Conservation (phyloP, 768 basidiomycete species). For the Termitomyces sp. region DNA sequence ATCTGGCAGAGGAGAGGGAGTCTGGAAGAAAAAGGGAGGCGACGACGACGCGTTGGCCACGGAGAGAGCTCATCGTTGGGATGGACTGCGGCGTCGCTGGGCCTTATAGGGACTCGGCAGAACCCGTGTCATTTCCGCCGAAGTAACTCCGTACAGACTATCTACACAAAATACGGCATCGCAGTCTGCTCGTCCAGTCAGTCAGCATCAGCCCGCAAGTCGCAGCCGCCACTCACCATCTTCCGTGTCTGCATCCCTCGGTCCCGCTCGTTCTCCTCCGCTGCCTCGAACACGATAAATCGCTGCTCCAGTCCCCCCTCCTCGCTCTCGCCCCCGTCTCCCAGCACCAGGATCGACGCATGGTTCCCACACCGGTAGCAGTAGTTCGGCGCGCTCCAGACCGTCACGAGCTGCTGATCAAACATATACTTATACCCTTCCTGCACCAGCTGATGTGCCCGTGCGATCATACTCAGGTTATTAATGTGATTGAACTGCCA, state of each 20-base stretch:
- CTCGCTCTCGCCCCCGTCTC: slow-evolving; percentile 31
- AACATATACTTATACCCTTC: slow-evolving; percentile 98
- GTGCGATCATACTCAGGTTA: slow-evolving; percentile 78
- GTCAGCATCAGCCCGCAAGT: not conserved
- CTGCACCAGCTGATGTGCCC: slow-evolving; percentile 95
- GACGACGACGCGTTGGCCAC: slow-evolving; percentile 71
- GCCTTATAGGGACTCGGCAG: slow-evolving; percentile 7
- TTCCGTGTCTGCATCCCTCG: slow-evolving; percentile 70
- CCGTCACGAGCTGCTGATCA: slow-evolving; percentile 84
- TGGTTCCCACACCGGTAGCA: slow-evolving; percentile 80
- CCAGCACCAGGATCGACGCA: slow-evolving; percentile 85
- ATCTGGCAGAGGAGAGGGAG: slow-evolving; percentile 61
- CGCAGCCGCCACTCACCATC: slow-evolving; percentile 46
- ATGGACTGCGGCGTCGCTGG: not conserved
- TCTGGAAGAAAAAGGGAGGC: slow-evolving; percentile 83
- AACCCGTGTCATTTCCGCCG: slow-evolving; percentile 12
- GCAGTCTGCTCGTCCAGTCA: slow-evolving; percentile 29
- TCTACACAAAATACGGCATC: slow-evolving; percentile 51
- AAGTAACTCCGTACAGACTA: not conserved
- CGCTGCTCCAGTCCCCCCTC: slow-evolving; percentile 25
- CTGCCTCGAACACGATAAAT: slow-evolving; percentile 85
- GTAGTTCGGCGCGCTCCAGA: slow-evolving; percentile 91
- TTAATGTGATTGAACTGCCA: slow-evolving; percentile 90
- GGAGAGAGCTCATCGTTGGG: slow-evolving; percentile 57
- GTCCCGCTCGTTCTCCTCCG: slow-evolving; percentile 85